Evolutionary conservation across 2,329 filamentous ascomycete genomes (phyloP).

Genomic region (Xylariomycetidae sp.): DNA sequence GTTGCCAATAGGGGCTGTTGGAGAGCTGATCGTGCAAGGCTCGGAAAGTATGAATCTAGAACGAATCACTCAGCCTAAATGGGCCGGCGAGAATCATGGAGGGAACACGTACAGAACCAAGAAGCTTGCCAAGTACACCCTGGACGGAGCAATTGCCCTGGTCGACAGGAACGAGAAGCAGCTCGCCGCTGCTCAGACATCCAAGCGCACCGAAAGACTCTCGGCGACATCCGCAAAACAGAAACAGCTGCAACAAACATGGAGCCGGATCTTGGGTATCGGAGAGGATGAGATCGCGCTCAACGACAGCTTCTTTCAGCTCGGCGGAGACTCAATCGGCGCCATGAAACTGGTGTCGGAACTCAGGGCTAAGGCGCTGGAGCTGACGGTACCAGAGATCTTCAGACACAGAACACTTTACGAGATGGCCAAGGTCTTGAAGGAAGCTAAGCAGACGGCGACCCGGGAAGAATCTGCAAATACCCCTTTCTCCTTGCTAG

Average conservation of each 20-base stretch:
- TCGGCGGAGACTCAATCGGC: conserved; percentile 56
- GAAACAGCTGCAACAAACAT: conserved; percentile 40
- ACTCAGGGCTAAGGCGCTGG: conserved; percentile 41
- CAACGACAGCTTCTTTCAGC: conserved; percentile 56
- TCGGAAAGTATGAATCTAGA: conserved; percentile 20
- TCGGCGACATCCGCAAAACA: conserved; percentile 38
- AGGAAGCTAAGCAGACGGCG: conserved; percentile 25
- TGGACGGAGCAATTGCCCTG: conserved; percentile 24
- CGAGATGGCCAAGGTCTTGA: conserved; percentile 50
- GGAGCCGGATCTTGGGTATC: conserved; percentile 42
- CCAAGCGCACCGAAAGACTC: conserved; percentile 25
- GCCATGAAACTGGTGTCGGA: conserved; percentile 59
- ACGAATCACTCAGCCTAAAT: conserved; percentile 21
- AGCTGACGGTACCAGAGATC: conserved; percentile 50
- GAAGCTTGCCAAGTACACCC: conserved; percentile 34
- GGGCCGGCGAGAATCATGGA: conserved; percentile 18
- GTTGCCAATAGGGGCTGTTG: conserved; percentile 36
- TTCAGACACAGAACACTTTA: conserved; percentile 44
- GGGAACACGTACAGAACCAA: conserved; percentile 35
- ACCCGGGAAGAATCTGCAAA: conserved; percentile 17
- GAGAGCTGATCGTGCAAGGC: conserved; percentile 39
- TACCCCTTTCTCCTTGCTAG: conserved; percentile 48
- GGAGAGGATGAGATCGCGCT: conserved; percentile 43
- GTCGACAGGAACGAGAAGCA: conserved; percentile 18
- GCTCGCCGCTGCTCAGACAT: conserved; percentile 5